A percentile compares a stretch with the other conserved stretches of the same genome.
Conservation (phyloP, 179 eudicot genomes). For the Silene coronaria region DNA sequence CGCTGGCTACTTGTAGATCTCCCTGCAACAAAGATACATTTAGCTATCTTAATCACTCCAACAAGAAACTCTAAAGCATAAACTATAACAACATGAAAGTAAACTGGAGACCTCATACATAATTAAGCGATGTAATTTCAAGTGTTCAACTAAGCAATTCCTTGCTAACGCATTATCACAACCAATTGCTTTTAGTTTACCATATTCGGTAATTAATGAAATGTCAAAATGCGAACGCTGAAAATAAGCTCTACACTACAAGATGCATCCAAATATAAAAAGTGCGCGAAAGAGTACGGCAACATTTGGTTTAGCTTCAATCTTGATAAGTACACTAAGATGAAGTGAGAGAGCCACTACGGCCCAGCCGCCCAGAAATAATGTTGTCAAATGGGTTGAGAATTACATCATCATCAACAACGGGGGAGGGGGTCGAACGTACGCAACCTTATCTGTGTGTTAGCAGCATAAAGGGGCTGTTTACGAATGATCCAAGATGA, state of each 20-base stretch:
- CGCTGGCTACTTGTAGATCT: slow-evolving; percentile 65
- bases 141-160: neutral
- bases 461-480: no score
- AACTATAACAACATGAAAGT: neutral
- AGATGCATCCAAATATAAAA: neutral
- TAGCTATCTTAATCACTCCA: neutral
- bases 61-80: neutral
- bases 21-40: slow-evolving; percentile 46
- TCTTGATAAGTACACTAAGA: neutral
- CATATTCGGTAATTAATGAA: neutral
- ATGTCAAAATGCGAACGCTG: neutral
- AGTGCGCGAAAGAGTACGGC: neutral
- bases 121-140: neutral
- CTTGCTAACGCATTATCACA: neutral
- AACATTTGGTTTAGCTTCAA: neutral
- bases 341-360: neutral
- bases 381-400: no score
- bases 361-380: no score
- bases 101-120: neutral
- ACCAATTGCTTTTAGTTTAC: neutral
- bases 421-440: no score
- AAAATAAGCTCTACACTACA: neutral
- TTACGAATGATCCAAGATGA: no score
- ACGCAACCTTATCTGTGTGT: no score
- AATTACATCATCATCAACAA: no score